phyloP scores from a whole-genome alignment of 345 rosid genomes.

The Kandelia obovata region DNA sequence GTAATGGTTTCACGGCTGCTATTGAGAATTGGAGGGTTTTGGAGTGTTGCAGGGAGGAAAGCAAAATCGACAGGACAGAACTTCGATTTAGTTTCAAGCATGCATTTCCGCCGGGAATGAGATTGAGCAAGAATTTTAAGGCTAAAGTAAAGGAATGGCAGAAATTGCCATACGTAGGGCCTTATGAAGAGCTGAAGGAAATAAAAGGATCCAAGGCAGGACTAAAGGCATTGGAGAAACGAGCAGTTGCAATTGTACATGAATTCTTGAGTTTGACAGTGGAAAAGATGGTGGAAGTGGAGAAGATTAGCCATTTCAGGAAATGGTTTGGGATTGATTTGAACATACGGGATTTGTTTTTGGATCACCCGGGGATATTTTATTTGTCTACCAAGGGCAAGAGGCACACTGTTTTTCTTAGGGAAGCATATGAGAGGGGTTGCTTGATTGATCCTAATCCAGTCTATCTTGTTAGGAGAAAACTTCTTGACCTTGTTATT shows the following conservation, averaged over 20 bases:
- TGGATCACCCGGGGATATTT: slow-evolving; percentile 89
- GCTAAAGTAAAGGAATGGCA: slow-evolving; percentile 85
- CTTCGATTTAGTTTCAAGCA: slow-evolving; percentile 60
- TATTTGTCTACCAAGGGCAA: slow-evolving; percentile 81
- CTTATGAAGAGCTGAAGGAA: slow-evolving; percentile 58
- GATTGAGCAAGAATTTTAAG: slow-evolving; percentile 66
- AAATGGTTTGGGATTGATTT: slow-evolving; percentile 74
- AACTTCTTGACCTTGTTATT: slow-evolving; percentile 77
- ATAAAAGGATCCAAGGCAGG: slow-evolving; percentile 49
- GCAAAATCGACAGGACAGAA: slow-evolving; percentile 44
- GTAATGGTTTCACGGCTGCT: slow-evolving; percentile 38
- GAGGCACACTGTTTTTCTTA: slow-evolving; percentile 73
- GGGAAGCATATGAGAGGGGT: slow-evolving; percentile 86
- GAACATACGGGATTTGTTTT: slow-evolving; percentile 79
- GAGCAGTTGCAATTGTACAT: slow-evolving; percentile 69
- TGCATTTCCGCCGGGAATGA: slow-evolving; percentile 78
- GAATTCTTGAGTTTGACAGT: slow-evolving; percentile 81
- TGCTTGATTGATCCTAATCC: slow-evolving; percentile 61
- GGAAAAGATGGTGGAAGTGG: slow-evolving; percentile 91
- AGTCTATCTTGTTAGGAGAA: slow-evolving; percentile 62
- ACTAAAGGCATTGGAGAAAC: slow-evolving; percentile 53
- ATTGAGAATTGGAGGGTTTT: slow-evolving; percentile 79
- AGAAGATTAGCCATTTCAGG: slow-evolving; percentile 89
- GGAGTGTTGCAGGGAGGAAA: slow-evolving; percentile 63
- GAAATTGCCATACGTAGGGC: slow-evolving; percentile 61